These are phyloP conservation scores for Dalechampia spathulata DNA, from an alignment of 441 rosid genomes.

Conservation along the genomic window DNA sequence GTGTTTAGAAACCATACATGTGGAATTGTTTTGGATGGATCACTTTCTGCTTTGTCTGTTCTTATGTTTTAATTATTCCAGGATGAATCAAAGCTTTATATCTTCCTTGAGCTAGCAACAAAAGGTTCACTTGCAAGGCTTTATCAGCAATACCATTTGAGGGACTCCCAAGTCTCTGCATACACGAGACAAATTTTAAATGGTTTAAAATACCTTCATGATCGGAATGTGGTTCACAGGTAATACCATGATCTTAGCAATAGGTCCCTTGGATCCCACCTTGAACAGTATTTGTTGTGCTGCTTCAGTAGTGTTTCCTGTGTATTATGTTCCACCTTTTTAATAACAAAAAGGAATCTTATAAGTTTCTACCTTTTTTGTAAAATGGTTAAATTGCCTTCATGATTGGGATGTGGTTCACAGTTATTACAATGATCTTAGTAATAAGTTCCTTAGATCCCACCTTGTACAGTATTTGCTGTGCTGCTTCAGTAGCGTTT, in stretches of 20 bases:
- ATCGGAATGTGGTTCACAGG: constrained; percentile 57
- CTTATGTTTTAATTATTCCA: constrained; percentile 18
- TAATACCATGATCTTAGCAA: constrained; percentile 16
- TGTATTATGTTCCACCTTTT: neutral
- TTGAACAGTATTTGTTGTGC: neutral
- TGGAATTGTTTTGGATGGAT: too few species aligned
- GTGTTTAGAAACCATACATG: neutral
- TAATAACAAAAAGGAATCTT: neutral
- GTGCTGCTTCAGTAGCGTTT: neutral
- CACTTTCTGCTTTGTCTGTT: too few species aligned
- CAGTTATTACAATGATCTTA: neutral
- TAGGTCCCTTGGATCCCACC: neutral
- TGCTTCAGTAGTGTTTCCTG: neutral
- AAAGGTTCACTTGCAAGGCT: constrained; percentile 64
- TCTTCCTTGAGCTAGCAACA: constrained; percentile 70
- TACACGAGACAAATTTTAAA: constrained; percentile 69
- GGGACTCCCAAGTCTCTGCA: constrained; percentile 50
- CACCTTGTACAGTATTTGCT: neutral
- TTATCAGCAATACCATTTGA: constrained; percentile 39
- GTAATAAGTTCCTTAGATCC: neutral
- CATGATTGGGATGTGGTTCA: too few species aligned
- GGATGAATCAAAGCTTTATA: constrained; percentile 62
- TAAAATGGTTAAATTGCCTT: too few species aligned
- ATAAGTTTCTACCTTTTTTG: neutral
- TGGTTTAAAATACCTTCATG: constrained; percentile 49